Base-by-base conservation (phyloP, 768 basidiomycete species). In the Tricholoma sp. region DNA sequence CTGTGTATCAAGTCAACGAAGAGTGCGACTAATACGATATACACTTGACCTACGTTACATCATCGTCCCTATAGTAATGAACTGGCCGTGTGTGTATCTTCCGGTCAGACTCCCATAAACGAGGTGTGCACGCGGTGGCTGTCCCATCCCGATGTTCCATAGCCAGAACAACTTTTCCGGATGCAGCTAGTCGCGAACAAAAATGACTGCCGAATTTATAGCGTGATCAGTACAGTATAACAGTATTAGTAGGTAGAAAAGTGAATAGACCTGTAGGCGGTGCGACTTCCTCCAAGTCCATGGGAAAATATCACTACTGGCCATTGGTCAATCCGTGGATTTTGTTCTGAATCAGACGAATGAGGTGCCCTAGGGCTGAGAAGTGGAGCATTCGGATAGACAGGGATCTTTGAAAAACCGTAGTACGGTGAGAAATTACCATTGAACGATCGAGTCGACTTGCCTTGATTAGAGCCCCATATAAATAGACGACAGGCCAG, bases 141-240 rank as follows among this genome's bases (percentile, higher is more conserved):
- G 87, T 86, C 0, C 91, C 92, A 66, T 95, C 94, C 9, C 86
- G 79, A 66, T 94, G 93, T 65, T 94, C 90, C 20, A 94, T 65
- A 5, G 90, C 86, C 44, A 92, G 76, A 2, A 96, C 91, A 4
- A 94, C 83, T 57, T 80, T 85, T 2, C 94, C 94, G 36, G 86
- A 77, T 4, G 88, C 82, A 3, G 93, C 94, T 18, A 94, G 67
- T 20, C 80, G 78, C 2, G 80, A 75, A 65, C 91, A 93, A 56
- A 88, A 68, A 67, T 91, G 88, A 57, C 87, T 86, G 50, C 17
- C 17, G 18, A 42, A 32, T 49, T 10, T n/a, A 49, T 17, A 13
- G 15, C 9, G 2, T 17, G 31, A 31, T 49, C 15, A 47, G n/a
- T n/a, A n/a, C n/a, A n/a, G n/a, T 10, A 17, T 32, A 49, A 9